Evolutionary conservation across 1,284 basidiomycete genomes (phyloP).

Genomic region (Apiotrichum siamense): DNA sequence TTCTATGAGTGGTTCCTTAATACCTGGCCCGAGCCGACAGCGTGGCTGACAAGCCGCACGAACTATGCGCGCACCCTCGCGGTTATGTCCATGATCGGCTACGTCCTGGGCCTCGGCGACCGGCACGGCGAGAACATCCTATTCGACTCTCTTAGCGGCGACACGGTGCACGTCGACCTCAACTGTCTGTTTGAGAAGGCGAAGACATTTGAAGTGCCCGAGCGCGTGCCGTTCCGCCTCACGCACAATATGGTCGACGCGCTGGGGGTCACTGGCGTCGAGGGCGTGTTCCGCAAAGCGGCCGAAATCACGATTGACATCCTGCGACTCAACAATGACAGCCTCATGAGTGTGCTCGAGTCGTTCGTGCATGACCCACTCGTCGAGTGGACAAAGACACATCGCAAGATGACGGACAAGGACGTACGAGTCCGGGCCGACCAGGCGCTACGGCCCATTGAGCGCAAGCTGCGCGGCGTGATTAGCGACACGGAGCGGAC

Average conservation of each 20-base stretch:
- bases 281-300: slow-evolving; percentile 87
- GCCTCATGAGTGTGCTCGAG: slow-evolving; percentile 91
- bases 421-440: slow-evolving; percentile 60
- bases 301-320: slow-evolving; percentile 88
- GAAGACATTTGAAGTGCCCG: slow-evolving; percentile 80
- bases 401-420: slow-evolving; percentile 24
- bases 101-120: slow-evolving; percentile 94
- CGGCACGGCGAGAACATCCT: slow-evolving; percentile 96
- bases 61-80: slow-evolving; percentile 85
- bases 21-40: slow-evolving; percentile 92
- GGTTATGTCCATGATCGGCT: slow-evolving; percentile 99
- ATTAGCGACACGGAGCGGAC: slow-evolving; percentile 54
- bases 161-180: slow-evolving; percentile 94
- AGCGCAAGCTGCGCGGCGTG: slow-evolving; percentile 71
- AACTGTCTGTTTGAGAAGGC: slow-evolving; percentile 98
- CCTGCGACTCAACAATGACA: slow-evolving; percentile 85
- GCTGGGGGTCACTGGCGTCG: slow-evolving; percentile 86
- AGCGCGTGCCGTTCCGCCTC: slow-evolving; percentile 90
- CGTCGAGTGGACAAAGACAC: slow-evolving; percentile 86
- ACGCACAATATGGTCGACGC: slow-evolving; percentile 94
- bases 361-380: slow-evolving; percentile 97
- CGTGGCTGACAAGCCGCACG: slow-evolving; percentile 84
- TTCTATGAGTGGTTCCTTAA: slow-evolving; percentile 98
- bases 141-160: slow-evolving; percentile 80
- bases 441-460: slow-evolving; percentile 69